Base-by-base conservation (phyloP, 2,329 filamentous ascomycete genomes). In the Elsinoe batatas region DNA sequence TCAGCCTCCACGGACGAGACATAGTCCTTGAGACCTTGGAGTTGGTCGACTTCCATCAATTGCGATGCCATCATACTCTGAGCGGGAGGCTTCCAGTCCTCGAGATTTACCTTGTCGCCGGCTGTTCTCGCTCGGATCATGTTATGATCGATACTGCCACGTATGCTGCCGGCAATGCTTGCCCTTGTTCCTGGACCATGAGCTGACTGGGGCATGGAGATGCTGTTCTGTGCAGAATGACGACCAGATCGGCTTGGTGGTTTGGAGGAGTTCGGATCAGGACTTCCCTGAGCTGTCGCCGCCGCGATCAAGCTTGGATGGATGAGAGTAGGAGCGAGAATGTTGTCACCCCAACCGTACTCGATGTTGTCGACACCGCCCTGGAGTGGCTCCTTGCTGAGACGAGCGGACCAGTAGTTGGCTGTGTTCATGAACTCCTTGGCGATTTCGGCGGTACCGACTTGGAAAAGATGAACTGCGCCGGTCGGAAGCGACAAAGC, bases 381-480 rank as follows among this genome's bases (percentile, higher is more conserved):
- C 33, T 91, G 81, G 32, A 98, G 75, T 2, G 93, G 93, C 67
- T 97, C 90, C 59, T 95, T 96, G 65, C 90, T 95, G 32, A 97
- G 77, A 53, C 93, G 82, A 2, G 93, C 91, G 65, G 89, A 93
- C 93, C 93, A 98, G 72, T 97, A 98, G 71, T 98, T 98, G 64
- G 88, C 89, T 1, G 91, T 94, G 15, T 82, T 85, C 53, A 97
- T 91, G 64, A 96, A 98, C 68, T 98, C 93, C 63, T 87, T 86
- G 63, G 91, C 87, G 64, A 97, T 95, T 64, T 98, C 93, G 0
- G 88, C 83, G 0, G 93, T 98, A 56, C 93, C 93, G 49, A 93
- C 93, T 66, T 97, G 91, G 78, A 98, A 98, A n/a, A 98, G 79
- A 68, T 98, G 93, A 0, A 98, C 91, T 0, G 91, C 91, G 11